These are phyloP conservation scores for Yamadazyma endophytica DNA, from an alignment of 805 yeast species.

Conservation along the genomic window DNA sequence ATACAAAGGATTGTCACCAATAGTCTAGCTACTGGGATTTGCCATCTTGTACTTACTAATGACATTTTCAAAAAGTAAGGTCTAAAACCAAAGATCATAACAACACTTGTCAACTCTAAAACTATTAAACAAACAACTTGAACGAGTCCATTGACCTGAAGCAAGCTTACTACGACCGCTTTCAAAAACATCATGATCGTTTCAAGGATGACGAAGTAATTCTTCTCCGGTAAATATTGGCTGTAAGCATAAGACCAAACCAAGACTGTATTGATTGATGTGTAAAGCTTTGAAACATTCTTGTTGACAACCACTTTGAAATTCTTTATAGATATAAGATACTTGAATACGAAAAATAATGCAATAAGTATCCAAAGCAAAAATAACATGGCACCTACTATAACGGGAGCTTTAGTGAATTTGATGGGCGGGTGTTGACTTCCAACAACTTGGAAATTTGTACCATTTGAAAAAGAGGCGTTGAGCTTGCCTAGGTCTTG, in stretches of 20 bases:
- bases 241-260: slow-evolving; percentile 45
- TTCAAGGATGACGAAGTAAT: slow-evolving; percentile 37
- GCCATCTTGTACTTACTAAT: slow-evolving; percentile 27
- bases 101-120: slow-evolving; percentile 27
- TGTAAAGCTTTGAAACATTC: slow-evolving; percentile 34
- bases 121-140: slow-evolving; percentile 39
- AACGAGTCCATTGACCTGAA: slow-evolving; percentile 40
- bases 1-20: slow-evolving; percentile 39
- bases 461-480: background rate
- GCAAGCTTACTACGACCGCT: slow-evolving; percentile 40
- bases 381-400: slow-evolving; percentile 27
- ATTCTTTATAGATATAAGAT: slow-evolving; percentile 17
- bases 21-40: slow-evolving; percentile 35
- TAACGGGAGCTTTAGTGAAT: slow-evolving; percentile 11
- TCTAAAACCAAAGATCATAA: slow-evolving; percentile 16
- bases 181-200: slow-evolving; percentile 25
- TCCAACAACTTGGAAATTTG: background rate
- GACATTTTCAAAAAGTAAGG: slow-evolving; percentile 26
- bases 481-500: background rate
- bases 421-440: background rate
- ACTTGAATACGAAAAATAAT: slow-evolving; percentile 22
- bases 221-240: slow-evolving; percentile 38
- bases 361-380: slow-evolving; percentile 18
- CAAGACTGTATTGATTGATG: slow-evolving; percentile 44
- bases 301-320: slow-evolving; percentile 14